Base-by-base conservation (phyloP, 495 filamentous ascomycete species). In the Aspergillus carlsbadensis region DNA sequence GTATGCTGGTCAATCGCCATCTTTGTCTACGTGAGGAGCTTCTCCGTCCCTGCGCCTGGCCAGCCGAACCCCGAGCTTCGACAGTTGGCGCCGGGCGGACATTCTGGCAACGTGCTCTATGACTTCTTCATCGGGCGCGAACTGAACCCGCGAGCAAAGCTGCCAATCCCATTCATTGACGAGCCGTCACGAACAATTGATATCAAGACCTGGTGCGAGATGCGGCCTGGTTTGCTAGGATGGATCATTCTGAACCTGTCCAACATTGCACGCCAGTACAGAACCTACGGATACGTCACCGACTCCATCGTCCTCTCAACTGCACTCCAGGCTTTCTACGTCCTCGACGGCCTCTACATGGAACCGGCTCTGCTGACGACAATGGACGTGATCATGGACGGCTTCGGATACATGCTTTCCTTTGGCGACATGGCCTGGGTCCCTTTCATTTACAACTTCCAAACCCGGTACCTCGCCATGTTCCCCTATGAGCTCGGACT, bases 111-210 rank as follows among this genome's bases (percentile, higher is more conserved):
- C 66, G 71, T 87, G 45, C 71, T 98, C 31, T 97, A 98, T 71
- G 93, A 98, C 72, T 98, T 89, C 81, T 98, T 91, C 76, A 98
- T 98, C 60, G 94, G 94, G 17, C 91, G 94, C 34, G 94, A 98
- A 67, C 86, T 98, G 54, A 98, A 98, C 74, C 93, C 95, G 7
- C 91, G 92, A 26, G 70, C 98, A 45, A 83, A 78, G 5, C 65
- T 96, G 11, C 92, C 92, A 2, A 67, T 93, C 48, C 77, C 94
- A 18, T 88, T 90, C 60, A 61, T 78, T 53, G 71, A 70, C 37
- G 74, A 79, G 39, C 58, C 63, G 3, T 71, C 75, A 6, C 70
- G 74, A 10, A 86, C 87, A 44, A 81, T 97, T 44, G 95, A 98
- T 65, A 88, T 98, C 69, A 97, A 96, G 73, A 78, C 85, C 45